phyloP scores from a whole-genome alignment of 2,329 filamentous ascomycete genomes.

The Blastomyces silverae region DNA sequence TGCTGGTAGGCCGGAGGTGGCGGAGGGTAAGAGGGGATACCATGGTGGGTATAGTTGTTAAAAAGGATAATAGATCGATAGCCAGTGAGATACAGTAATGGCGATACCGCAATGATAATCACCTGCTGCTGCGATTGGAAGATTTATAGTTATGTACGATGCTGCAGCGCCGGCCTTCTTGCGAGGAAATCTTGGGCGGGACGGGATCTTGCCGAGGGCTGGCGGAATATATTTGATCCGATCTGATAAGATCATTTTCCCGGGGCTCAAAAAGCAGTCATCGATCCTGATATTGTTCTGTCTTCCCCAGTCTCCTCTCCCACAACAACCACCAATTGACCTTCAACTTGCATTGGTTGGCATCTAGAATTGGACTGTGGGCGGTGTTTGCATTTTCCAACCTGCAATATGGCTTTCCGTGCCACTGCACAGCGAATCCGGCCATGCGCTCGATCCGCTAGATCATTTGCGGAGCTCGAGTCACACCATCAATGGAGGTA shows the following conservation, averaged over 20 bases:
- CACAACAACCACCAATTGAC: neutral
- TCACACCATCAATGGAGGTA: conserved; percentile 12
- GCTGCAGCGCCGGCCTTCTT: too few species aligned
- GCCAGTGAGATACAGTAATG: neutral
- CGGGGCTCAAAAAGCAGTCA: neutral
- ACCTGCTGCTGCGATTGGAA: neutral
- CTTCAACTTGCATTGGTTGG: neutral
- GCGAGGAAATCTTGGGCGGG: neutral
- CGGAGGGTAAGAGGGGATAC: neutral
- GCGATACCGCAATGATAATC: neutral
- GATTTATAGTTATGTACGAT: too few species aligned
- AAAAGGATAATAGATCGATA: neutral
- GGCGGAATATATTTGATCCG: conserved; percentile 10
- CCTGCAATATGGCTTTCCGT: conserved; percentile 11
- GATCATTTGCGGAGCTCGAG: conserved; percentile 10
- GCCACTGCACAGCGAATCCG: neutral
- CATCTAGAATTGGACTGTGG: neutral
- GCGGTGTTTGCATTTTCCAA: neutral
- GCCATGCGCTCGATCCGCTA: conserved; percentile 1
- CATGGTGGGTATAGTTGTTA: neutral
- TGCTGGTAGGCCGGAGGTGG: neutral
- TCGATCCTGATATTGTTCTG: neutral
- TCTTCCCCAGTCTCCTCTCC: neutral
- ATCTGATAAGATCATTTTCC: conserved; percentile 5
- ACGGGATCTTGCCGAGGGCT: neutral